phyloP scores from a whole-genome alignment of 2,329 filamentous ascomycete species.

The Pseudopithomyces chartarum region DNA sequence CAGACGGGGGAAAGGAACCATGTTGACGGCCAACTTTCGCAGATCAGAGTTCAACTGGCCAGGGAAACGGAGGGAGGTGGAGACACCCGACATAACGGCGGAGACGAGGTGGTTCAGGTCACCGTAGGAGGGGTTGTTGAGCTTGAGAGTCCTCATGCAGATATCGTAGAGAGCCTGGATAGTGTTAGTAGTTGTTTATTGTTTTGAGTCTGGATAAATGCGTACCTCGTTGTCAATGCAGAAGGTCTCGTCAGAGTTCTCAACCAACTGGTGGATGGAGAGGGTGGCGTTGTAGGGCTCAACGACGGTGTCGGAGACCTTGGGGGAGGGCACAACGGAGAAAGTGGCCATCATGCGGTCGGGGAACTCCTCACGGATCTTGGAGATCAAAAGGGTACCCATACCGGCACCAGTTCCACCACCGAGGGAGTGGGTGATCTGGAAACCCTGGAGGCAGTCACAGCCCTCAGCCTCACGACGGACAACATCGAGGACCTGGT shows the following conservation, averaged over 20 bases:
- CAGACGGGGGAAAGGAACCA: constrained; percentile 99
- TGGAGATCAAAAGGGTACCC: constrained; percentile 99
- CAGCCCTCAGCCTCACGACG: constrained; percentile 98
- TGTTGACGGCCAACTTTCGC: constrained; percentile 99
- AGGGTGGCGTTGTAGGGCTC: constrained; percentile 99
- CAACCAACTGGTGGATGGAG: constrained; percentile 97
- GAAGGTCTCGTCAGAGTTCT: constrained; percentile 99
- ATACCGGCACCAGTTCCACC: constrained; percentile 99
- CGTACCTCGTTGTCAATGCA: constrained; percentile 97
- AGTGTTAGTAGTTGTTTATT: constrained; percentile 15
- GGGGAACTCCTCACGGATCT: constrained; percentile 99
- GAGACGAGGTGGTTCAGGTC: constrained; percentile 99
- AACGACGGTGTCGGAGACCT: constrained; percentile 99
- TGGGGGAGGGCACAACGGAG: constrained; percentile 97
- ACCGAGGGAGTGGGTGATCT: constrained; percentile 99
- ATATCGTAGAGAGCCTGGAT: constrained; percentile 92
- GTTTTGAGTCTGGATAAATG: not conserved
- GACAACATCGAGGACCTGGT: constrained; percentile 97
- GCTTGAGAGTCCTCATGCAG: constrained; percentile 99
- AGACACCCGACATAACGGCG: constrained; percentile 99
- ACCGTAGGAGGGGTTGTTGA: constrained; percentile 96
- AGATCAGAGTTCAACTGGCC: constrained; percentile 99
- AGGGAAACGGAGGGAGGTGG: constrained; percentile 98
- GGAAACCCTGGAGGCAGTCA: constrained; percentile 99
- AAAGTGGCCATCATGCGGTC: constrained; percentile 99